These are phyloP conservation scores for Karstenula rhodostoma DNA, from an alignment of 2,329 filamentous ascomycete species.

Conservation along the genomic window DNA sequence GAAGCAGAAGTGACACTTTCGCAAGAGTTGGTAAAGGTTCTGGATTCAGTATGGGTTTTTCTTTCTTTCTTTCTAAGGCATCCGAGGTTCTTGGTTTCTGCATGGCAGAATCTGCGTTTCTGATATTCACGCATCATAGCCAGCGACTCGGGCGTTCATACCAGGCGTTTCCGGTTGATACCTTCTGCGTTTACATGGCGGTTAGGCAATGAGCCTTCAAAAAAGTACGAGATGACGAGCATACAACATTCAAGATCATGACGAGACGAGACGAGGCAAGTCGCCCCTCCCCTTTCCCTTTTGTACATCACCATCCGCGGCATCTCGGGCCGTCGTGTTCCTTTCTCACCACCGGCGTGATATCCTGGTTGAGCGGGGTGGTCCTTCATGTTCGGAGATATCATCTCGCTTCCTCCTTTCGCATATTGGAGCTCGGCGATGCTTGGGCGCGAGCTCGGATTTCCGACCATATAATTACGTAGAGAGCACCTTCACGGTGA, in stretches of 20 bases:
- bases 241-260: conserved; percentile 34
- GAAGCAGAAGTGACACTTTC: not conserved
- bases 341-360: not conserved
- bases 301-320: conserved; percentile 29
- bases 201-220: conserved; percentile 19
- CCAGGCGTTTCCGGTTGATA: conserved; percentile 29
- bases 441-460: conserved; percentile 4
- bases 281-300: conserved; percentile 19
- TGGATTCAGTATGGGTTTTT: not conserved
- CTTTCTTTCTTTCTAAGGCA: conserved; percentile 3
- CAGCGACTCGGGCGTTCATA: conserved; percentile 43
- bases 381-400: not conserved
- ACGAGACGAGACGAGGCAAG: conserved; percentile 26
- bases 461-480: not conserved
- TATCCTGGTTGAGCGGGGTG: not conserved
- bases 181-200: conserved; percentile 6
- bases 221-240: conserved; percentile 45
- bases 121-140: conserved; percentile 46
- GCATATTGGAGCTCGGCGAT: conserved; percentile 10
- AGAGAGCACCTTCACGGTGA: conserved; percentile 13
- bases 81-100: conserved; percentile 10
- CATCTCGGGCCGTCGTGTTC: not conserved
- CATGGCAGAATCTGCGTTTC: conserved; percentile 16
- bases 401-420: conserved; percentile 4
- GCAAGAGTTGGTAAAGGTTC: not conserved